phyloP scores from a whole-genome alignment of 257 asterid genomes.

The Solanum commersonii region DNA sequence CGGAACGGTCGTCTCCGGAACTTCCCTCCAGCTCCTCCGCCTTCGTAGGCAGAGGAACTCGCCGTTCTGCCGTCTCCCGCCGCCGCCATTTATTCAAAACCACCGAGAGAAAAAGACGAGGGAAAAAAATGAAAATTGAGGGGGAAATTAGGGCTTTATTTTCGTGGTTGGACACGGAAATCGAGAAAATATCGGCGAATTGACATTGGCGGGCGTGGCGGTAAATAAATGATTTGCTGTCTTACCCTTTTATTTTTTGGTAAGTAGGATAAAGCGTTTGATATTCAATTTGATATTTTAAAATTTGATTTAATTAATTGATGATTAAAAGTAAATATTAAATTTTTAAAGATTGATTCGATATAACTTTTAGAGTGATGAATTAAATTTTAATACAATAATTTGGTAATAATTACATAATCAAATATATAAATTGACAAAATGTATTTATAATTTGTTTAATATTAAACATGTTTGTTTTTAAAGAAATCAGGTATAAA shows the following conservation, averaged over 20 bases:
- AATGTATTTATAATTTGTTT: too few species aligned
- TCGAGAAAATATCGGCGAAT: background rate
- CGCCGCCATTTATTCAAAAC: slow-evolving; percentile 20
- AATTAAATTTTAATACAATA: too few species aligned
- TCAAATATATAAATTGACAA: background rate
- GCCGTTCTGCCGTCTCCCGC: slow-evolving; percentile 22
- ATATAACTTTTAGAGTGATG: background rate
- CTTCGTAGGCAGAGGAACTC: slow-evolving; percentile 10
- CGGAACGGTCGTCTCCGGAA: slow-evolving; percentile 21
- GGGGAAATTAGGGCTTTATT: background rate
- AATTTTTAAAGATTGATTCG: background rate
- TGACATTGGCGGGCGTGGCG: background rate
- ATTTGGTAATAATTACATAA: background rate
- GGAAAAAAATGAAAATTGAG: background rate
- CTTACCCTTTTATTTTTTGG: background rate
- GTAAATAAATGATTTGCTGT: background rate
- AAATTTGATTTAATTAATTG: background rate
- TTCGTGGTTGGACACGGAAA: background rate
- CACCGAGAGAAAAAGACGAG: background rate
- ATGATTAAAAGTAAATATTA: too few species aligned
- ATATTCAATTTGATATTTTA: background rate
- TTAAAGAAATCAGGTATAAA: background rate
- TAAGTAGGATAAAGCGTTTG: too few species aligned
- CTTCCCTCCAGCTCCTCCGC: slow-evolving; percentile 35
- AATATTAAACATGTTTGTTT: background rate